Evolutionary conservation across 768 basidiomycete species (phyloP), one percentile per base, ranked within the genome.

Genomic region (Auricularia heimuer): DNA sequence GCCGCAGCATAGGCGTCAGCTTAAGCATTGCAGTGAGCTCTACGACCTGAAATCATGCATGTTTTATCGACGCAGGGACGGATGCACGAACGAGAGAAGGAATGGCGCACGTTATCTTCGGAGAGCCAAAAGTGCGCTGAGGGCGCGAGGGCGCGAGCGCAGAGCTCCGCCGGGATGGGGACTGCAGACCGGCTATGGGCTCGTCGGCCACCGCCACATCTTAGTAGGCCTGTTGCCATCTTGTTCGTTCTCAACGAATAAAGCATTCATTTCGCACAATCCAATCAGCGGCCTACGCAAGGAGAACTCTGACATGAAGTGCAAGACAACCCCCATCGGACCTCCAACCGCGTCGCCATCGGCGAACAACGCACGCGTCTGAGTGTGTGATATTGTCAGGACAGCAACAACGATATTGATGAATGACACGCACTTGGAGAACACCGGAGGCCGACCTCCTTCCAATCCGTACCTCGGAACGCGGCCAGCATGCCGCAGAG

Each of bases 401-500:
- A 24, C 21, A 12, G 14, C 37, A 12, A 12, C 37, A 6, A 6
- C 37, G 37, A 39, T 39, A 39, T 6, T 24, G 37, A 39, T 6
- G 37, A 21, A 4, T 18, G 47, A 51, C 4, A 51, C 47, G 47
- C 47, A 51, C 47, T 51, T 51, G 16, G 47, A 12, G 47, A 90
- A 70, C 14, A 79, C 73, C 1, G 89, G 87, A 2, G 71, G 12
- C 82, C 88, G 11, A 91, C 73, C 36, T 84, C 76, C 71, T 85
- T 89, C 89, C 89, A 92, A 2, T 89, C 91, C 21, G 84, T 83
- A 88, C 90, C 92, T 0, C 78, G 79, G 3, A 86, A 73, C 61
- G 87, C 85, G 2, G 85, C 80, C 7, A 92, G 80, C 4, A 81
- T 76, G 0, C 85, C 85, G 35, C 84, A 80, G 3, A 92, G 74